Base-by-base conservation (phyloP, 345 rosid genomes). In the Adansonia digitata region DNA sequence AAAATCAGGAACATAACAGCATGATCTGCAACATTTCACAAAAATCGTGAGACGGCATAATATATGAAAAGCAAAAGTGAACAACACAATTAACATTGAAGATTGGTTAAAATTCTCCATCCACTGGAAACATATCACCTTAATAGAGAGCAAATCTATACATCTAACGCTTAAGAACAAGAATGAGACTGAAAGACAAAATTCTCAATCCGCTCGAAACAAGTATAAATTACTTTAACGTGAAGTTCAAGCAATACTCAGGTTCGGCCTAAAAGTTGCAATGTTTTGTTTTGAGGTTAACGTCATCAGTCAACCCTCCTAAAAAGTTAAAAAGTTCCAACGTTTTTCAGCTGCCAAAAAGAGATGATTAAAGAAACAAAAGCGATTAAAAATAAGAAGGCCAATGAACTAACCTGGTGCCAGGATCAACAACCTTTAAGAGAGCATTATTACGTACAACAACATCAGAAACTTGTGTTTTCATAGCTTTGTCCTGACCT, bases 371-470 rank as follows among this genome's bases (percentile, higher is more conserved):
- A 18, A 18, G 0, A n/a, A 51, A 24, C 56, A 67, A n/a, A n/a
- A 24, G 35, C 5, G 20, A 42, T 22, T 43, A 26, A 48, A 29
- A 5, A 17, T 48, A 49, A 48, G 37, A 6, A 26, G 53, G n/a
- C n/a, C 5, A 57, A 42, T 7, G 56, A 57, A 20, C 84, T 60
- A 73, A 91, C 99, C 99, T 86, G 72, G 97, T 93, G 1, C 86
- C 99, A 77, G 98, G 99, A 88, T 95, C 99, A 80, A 95, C 97
- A 74, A 86, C 89, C 76, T 82, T 90, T 76, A 95, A 80, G 13
- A 91, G 81, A 46, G 92, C 79, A 69, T 86, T 82, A 70, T 91
- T 85, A 51, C 86, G 89, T 39, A 71, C 75, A 31, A 95, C 81
- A 22, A 90, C 89, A 72, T 95, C 88, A 13, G 98, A 91, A 48